Evolutionary conservation across 169 alveolate species (phyloP), one percentile per base, ranked within the genome.

Genomic region (Eimeria acervulina): DNA sequence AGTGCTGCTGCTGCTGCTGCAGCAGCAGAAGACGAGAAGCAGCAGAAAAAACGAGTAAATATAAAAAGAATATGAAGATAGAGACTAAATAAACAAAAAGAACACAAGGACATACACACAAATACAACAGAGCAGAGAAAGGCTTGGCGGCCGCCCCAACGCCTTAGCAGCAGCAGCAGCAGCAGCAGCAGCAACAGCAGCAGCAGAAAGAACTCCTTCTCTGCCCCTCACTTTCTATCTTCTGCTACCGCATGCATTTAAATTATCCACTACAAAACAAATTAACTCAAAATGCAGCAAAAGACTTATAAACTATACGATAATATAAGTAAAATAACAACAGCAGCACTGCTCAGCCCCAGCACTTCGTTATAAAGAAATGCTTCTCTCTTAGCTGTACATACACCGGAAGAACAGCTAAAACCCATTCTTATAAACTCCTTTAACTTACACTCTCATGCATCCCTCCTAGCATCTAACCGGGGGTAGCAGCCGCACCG

Each of bases 71-170:
- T 31, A 68, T 28, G 28, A 68, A 68, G 28, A 33, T 5, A 68
- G 42, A 63, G 21, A 63, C 13, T 31, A 68, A 68, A 68, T 12
- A 28, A 8, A 13, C 42, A 10, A 68, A 28, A 68, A 12, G 13
- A 31, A 33, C 13, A 12, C 38, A 28, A 68, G 28, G 7, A 68
- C 42, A 33, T 28, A 68, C 10, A 68, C 42, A 8, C 80, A 8
- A 68, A n/a, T 1, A 40, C 66, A 55, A 5, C 44, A 26, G 10
- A 28, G 42, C 21, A 26, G 15, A 33, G 42, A 68, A 10, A 68
- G 38, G 23, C 42, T 68, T 42, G 80, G 80, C 80, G 10, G 80
- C 80, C 80, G 80, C 80, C 23, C 28, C 80, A 68, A 42, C 80
- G 44, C 8, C 80, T 12, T 42, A 33, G 33, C 33, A 10, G 47